Evolutionary conservation across 1,139 yeast genomes (phyloP), one percentile per base, ranked within the genome.

Genomic region (Hemisphaericaspora lyxosophila): DNA sequence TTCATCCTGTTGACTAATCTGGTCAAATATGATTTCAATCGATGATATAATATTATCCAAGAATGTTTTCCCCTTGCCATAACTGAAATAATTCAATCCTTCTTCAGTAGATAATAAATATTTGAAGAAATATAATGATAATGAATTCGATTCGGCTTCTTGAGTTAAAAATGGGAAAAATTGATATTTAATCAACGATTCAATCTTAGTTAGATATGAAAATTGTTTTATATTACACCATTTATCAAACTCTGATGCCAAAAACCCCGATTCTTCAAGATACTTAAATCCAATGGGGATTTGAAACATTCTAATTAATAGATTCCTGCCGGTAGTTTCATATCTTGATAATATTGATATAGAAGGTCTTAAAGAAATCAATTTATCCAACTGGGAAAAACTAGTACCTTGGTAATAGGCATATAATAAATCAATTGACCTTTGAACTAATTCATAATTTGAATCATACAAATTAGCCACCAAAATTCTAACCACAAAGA

Each of bases 61-160:
- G 40, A 57, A 65, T 6, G 47, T 44, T 18, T 58, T 51, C 16
- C 57, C 57, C 29, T 54, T 48, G 24, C 51, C 56, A 20, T 47
- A 49, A 23, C 57, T 56, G 48, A 70, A 64, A 42, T 56, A 69
- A 22, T 50, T 49, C 36, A 86, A 71, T 0, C 97, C 97, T 44
- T 86, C 94, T 43, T 80, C 86, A 0, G 97, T 87, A 38, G 83
- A 76, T 0, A 89, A 82, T 34, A 90, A 64, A 50, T 83, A 85
- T 32, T 88, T 87, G 57, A 87, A 87, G 51, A 90, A 86, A 54
- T 87, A 88, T 11, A 78, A 64, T 2, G 90, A 88, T n/a, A 68
- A 33, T 3, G 16, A 11, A 22, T 50, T 9, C 38, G 34, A 42
- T 9, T 36, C 37, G 7, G 38, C 35, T 28, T 36, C 23, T n/a